Evolutionary conservation across 2,329 filamentous ascomycete genomes (phyloP).

Genomic region (Orbilia blumenaviensis): DNA sequence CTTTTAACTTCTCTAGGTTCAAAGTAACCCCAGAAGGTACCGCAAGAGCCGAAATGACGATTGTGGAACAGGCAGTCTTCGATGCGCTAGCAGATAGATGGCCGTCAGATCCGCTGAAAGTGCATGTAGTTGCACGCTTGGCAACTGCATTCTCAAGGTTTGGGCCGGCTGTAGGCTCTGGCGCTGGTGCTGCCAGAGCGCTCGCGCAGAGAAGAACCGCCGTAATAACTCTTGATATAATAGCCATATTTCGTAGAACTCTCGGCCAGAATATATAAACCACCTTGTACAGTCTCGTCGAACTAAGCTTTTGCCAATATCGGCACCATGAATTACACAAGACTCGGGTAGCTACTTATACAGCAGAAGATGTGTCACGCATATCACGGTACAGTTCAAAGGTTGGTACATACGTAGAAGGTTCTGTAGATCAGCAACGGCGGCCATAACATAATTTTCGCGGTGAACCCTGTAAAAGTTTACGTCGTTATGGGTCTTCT

Average conservation of each 20-base stretch:
- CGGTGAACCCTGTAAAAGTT: constrained; percentile 5
- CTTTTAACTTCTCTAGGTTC: constrained; percentile 67
- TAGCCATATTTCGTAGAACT: constrained; percentile 25
- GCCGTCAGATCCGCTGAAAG: constrained; percentile 66
- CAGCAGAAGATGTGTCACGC: not conserved
- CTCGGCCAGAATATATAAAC: too few relatives aligned
- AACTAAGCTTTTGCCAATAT: constrained; percentile 34
- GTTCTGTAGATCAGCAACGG: constrained; percentile 7
- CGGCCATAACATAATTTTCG: constrained; percentile 4
- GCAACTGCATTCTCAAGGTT: constrained; percentile 1
- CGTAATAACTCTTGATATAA: constrained; percentile 2
- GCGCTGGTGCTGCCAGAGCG: constrained; percentile 20
- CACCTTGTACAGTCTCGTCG: not conserved
- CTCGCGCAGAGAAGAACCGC: constrained; percentile 2
- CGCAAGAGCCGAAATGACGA: constrained; percentile 66
- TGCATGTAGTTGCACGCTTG: constrained; percentile 63
- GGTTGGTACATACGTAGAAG: not conserved
- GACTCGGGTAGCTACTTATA: not conserved
- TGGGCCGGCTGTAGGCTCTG: constrained; percentile 26
- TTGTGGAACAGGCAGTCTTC: constrained; percentile 67
- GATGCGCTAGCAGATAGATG: constrained; percentile 62
- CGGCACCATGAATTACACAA: not conserved
- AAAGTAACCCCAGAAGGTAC: constrained; percentile 70
- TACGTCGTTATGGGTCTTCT: not conserved
- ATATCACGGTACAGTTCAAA: not conserved